These are phyloP conservation scores for Metahyphopichia silvanorum DNA, from an alignment of 805 yeast genomes.

Conservation along the genomic window DNA sequence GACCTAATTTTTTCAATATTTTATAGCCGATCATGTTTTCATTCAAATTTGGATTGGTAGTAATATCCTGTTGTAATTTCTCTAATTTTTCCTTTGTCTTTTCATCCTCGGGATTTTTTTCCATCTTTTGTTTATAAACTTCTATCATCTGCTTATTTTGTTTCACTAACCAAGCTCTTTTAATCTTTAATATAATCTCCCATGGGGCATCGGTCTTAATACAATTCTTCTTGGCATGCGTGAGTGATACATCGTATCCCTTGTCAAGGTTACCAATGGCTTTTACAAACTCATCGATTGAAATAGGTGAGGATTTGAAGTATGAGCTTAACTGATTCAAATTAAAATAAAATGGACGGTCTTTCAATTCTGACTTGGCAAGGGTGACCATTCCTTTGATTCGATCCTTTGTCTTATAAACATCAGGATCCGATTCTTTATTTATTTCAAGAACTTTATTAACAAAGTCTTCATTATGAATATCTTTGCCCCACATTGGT, in stretches of 20 bases:
- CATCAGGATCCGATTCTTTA: conserved; percentile 45
- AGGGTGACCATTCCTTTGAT: conserved; percentile 90
- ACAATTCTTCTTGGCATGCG: conserved; percentile 85
- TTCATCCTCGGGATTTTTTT: conserved; percentile 9
- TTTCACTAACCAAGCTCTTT: conserved; percentile 53
- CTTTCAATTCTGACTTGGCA: conserved; percentile 64
- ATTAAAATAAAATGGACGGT: conserved; percentile 73
- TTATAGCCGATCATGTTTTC: conserved; percentile 47
- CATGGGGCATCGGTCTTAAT: conserved; percentile 90
- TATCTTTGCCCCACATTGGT: conserved; percentile 90
- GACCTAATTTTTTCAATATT: conserved; percentile 45
- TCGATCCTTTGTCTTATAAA: conserved; percentile 77
- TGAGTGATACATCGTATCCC: conserved; percentile 70
- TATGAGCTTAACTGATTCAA: conserved; percentile 74
- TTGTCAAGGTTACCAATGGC: conserved; percentile 72
- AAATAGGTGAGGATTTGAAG: conserved; percentile 79
- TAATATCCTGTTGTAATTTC: conserved; percentile 24
- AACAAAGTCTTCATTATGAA: conserved; percentile 71
- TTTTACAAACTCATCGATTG: conserved; percentile 65
- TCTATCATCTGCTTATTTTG: conserved; percentile 26
- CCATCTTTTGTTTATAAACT: conserved; percentile 14
- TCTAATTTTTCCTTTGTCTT: conserved; percentile 10
- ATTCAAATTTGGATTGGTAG: conserved; percentile 41
- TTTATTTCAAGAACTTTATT: conserved; percentile 58
- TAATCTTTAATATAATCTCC: conserved; percentile 70